Percentiles rank a stretch among this genome's conserved stretches.
Evolutionary conservation across 75 land plant species (phyloP).

Genomic region (Picea sitchensis): DNA sequence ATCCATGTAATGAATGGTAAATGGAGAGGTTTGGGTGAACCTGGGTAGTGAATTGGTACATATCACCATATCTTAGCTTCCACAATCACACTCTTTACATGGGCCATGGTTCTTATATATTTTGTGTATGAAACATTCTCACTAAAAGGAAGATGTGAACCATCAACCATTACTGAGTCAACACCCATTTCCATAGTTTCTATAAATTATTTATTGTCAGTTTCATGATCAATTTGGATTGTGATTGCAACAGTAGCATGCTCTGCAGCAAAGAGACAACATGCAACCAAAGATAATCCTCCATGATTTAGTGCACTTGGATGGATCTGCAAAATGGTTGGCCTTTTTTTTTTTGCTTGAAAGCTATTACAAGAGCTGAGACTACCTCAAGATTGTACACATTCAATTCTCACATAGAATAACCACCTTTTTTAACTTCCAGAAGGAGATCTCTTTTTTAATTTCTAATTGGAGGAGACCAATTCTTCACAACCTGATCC

Average conservation of each 20-base stretch:
- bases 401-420: conserved; percentile 97
- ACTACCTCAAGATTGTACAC: conserved; percentile 95
- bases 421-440: conserved; percentile 71
- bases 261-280: conserved; percentile 85
- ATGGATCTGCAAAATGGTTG: conserved; percentile 98
- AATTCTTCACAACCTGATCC: conserved; percentile 46
- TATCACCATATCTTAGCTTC: conserved; percentile 94
- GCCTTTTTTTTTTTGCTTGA: conserved; percentile 83
- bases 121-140: conserved; percentile 18
- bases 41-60: too few species aligned
- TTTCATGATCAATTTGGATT: conserved; percentile 95
- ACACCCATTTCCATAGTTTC: conserved; percentile 52
- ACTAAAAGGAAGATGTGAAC: conserved; percentile 80
- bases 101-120: conserved; percentile 57
- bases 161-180: conserved; percentile 96
- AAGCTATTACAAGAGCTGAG: conserved; percentile 88
- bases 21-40: too few species aligned
- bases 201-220: conserved; percentile 47
- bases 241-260: conserved; percentile 78
- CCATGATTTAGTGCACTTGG: conserved; percentile 83
- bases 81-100: conserved; percentile 58
- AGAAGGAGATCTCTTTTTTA: conserved; percentile 74
- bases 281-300: conserved; percentile 76
- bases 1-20: too few species aligned
- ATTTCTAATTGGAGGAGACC: conserved; percentile 22